Evolutionary conservation across 257 asterid genomes (phyloP), one percentile per base, ranked within the genome.

Genomic region (Scutellaria minor): DNA sequence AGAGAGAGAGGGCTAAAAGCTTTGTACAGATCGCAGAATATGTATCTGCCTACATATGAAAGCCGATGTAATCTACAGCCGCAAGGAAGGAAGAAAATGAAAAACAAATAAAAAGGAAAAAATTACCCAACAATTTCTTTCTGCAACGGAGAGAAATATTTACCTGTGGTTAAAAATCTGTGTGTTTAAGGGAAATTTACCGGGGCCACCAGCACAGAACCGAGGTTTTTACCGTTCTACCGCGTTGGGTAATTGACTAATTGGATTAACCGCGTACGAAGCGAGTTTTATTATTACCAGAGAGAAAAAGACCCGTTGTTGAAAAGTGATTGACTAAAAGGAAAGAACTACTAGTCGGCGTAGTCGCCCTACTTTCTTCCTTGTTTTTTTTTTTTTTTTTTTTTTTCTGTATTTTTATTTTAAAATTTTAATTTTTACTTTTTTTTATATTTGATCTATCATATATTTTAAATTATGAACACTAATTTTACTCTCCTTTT

Each of bases 1-100:
- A 48, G 66, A 70, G 71, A 77, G 47, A 3, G 56, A 45, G 40
- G 24, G 45, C n/a, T 7, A 56, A 18, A 18, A 46, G 77, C 82
- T 77, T 77, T 63, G 85, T 57, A 39, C 64, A 72, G 79, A 72
- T 80, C 81, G 81, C 81, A 61, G 54, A 76, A 40, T 52, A 60
- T 27, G 41, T 14, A 13, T 74, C 68, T 24, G 14, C 47, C 52
- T 72, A 31, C 27, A 22, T 42, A 72, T 62, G 68, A 63, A 24
- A 48, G 71, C 47, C 71, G 71, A 41, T 63, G 27, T 42, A 68
- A 41, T 53, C 53, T 31, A 58, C 70, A 66, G 50, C 15, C 6
- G 48, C 50, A 60, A 57, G 53, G 63, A 40, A 50, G 47, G 37
- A 35, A 27, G 58, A 44, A 12, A 9, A 57, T 15, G 42, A 24